Evolutionary conservation across 2,329 filamentous ascomycete genomes (phyloP).

Genomic region (Beauveria bassiana): DNA sequence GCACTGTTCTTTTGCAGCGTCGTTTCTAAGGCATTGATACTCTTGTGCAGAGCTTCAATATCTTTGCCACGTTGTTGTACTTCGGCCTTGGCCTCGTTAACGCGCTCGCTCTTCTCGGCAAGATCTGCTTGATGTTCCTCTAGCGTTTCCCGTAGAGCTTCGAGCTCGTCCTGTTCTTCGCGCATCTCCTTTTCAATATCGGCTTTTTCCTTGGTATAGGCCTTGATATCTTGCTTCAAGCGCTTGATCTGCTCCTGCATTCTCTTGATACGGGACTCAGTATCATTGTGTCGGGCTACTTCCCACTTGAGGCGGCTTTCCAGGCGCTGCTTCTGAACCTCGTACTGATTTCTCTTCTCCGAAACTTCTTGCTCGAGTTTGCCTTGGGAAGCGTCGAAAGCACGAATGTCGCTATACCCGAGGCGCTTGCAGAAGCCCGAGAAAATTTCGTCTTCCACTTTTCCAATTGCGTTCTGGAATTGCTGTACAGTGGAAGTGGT

Average conservation of each 20-base stretch:
- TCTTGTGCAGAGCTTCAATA: slow-evolving; percentile 65
- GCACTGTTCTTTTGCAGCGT: slow-evolving; percentile 80
- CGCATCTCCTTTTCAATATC: slow-evolving; percentile 67
- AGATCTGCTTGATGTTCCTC: slow-evolving; percentile 61
- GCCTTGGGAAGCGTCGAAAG: slow-evolving; percentile 90
- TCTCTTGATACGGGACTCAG: slow-evolving; percentile 59
- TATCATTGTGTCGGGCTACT: slow-evolving; percentile 43
- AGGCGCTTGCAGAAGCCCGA: slow-evolving; percentile 75
- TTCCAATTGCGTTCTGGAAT: slow-evolving; percentile 57
- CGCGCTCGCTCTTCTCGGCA: slow-evolving; percentile 61
- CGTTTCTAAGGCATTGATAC: slow-evolving; percentile 75
- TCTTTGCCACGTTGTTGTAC: slow-evolving; percentile 78
- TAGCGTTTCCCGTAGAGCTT: slow-evolving; percentile 64
- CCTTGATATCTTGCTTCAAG: slow-evolving; percentile 60
- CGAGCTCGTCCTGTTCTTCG: slow-evolving; percentile 66
- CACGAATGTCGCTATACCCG: slow-evolving; percentile 81
- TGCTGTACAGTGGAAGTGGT: slow-evolving; percentile 42
- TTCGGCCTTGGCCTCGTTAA: slow-evolving; percentile 70
- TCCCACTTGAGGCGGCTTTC: slow-evolving; percentile 55
- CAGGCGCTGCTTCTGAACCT: slow-evolving; percentile 71
- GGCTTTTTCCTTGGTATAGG: slow-evolving; percentile 65
- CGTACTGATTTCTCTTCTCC: slow-evolving; percentile 80
- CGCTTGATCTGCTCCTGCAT: slow-evolving; percentile 60
- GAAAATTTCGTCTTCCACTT: slow-evolving; percentile 86
- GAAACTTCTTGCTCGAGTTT: slow-evolving; percentile 84